Conservation (phyloP, 331 rosid species). For the Quercus tomentella region DNA sequence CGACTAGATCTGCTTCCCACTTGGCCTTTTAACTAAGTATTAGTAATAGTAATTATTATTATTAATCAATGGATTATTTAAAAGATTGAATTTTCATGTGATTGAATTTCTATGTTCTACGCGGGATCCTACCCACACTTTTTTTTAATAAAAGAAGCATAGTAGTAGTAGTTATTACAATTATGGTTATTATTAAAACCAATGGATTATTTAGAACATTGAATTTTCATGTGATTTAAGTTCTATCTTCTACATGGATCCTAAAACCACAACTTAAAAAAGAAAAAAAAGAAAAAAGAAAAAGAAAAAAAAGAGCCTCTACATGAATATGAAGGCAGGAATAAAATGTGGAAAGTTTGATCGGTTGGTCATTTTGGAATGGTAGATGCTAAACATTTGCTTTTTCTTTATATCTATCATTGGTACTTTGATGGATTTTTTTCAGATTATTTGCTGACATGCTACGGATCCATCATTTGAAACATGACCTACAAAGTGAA, state of each 20-base stretch:
- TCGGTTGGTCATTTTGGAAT: slow-evolving; percentile 22
- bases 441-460: slow-evolving; percentile 19
- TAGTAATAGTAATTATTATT: not conserved
- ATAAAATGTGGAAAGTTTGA: slow-evolving; percentile 1
- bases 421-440: slow-evolving; percentile 19
- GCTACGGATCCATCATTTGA: not conserved
- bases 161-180: no score
- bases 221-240: no score
- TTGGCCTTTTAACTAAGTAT: slow-evolving; percentile 7
- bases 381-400: slow-evolving; percentile 10
- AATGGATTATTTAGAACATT: no score
- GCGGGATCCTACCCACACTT: no score
- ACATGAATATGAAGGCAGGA: not conserved
- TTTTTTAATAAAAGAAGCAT: no score
- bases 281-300: fast-evolving
- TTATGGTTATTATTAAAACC: no score
- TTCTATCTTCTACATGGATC: no score
- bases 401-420: slow-evolving; percentile 6
- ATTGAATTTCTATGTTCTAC: no score
- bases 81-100: no score
- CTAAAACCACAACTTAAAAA: no score
- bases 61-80: not conserved
- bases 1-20: slow-evolving; percentile 32
- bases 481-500: not conserved
- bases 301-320: not conserved